phyloP scores from a whole-genome alignment of 306 rosid species.

The Glycine soja region DNA sequence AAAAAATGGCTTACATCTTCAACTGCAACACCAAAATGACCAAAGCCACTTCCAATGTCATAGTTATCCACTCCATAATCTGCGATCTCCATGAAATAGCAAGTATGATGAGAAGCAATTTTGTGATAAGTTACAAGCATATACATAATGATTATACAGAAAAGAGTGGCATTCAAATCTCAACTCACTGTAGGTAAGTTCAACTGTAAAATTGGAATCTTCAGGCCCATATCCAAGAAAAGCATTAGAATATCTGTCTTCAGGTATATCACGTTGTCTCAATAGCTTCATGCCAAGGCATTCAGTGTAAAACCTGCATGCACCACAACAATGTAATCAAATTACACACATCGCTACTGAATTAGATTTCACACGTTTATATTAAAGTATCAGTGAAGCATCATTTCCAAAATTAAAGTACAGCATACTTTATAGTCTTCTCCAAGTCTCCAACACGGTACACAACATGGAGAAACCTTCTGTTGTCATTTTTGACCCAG shows the following conservation, averaged over 20 bases:
- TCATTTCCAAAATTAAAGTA: slow-evolving; percentile 5
- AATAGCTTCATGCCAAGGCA: slow-evolving; percentile 93
- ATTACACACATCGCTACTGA: slow-evolving; percentile 18
- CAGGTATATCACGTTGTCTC: slow-evolving; percentile 89
- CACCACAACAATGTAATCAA: slow-evolving; percentile 44
- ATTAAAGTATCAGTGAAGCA: neutral
- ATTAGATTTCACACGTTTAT: slow-evolving; percentile 21
- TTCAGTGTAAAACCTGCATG: slow-evolving; percentile 90
- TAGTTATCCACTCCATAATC: slow-evolving; percentile 87
- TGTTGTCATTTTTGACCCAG: slow-evolving; percentile 80
- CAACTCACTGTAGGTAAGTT: slow-evolving; percentile 86
- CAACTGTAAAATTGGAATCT: slow-evolving; percentile 83
- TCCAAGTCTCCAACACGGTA: slow-evolving; percentile 86
- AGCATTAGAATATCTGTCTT: slow-evolving; percentile 86
- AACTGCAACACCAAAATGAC: slow-evolving; percentile 84
- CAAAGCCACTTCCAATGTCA: slow-evolving; percentile 89
- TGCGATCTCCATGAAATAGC: slow-evolving; percentile 48
- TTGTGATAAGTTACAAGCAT: neutral
- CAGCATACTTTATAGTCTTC: slow-evolving; percentile 76
- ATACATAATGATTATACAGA: neutral
- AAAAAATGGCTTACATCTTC: slow-evolving; percentile 78
- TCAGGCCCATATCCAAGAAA: slow-evolving; percentile 97
- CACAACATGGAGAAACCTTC: slow-evolving; percentile 88
- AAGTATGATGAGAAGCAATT: slow-evolving; percentile 18
- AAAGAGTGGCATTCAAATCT: slow-evolving; percentile 30